These are phyloP conservation scores for Trametes maxima DNA, from an alignment of 768 basidiomycete genomes.

Conservation along the genomic window DNA sequence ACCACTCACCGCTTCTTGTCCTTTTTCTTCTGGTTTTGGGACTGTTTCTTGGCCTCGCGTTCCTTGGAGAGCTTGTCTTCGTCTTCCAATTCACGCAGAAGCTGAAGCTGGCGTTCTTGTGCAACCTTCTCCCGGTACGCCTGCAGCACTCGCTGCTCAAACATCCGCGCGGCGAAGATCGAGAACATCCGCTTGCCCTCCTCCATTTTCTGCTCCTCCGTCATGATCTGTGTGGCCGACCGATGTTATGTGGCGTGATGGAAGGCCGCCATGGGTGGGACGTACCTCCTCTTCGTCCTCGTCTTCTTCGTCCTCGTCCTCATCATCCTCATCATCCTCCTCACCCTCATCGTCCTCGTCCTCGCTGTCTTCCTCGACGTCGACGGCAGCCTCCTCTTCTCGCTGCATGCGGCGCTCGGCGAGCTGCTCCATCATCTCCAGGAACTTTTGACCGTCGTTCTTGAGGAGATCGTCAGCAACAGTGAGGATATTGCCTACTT, in stretches of 20 bases:
- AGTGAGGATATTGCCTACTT: slow-evolving; percentile 92
- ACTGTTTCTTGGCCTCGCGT: slow-evolving; percentile 89
- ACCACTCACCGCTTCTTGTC: slow-evolving; percentile 85
- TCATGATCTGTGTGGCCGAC: slow-evolving; percentile 58
- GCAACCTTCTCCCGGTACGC: slow-evolving; percentile 97
- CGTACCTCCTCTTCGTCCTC: slow-evolving; percentile 51
- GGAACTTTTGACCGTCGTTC: slow-evolving; percentile 98
- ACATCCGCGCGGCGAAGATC: slow-evolving; percentile 99
- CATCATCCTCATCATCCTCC: slow-evolving; percentile 52
- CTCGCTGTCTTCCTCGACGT: slow-evolving; percentile 49
- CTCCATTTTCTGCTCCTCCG: slow-evolving; percentile 98
- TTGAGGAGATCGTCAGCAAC: slow-evolving; percentile 98
- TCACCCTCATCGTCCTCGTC: slow-evolving; percentile 54
- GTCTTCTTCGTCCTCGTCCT: slow-evolving; percentile 53
- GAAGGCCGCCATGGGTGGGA: slow-evolving; percentile 3
- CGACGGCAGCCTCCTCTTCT: slow-evolving; percentile 65
- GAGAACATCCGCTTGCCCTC: slow-evolving; percentile 99
- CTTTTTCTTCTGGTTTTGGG: slow-evolving; percentile 98
- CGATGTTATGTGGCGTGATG: slow-evolving; percentile 13
- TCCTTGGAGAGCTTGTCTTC: slow-evolving; percentile 88
- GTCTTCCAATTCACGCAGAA: slow-evolving; percentile 93
- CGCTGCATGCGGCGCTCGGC: slow-evolving; percentile 92
- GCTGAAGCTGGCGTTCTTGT: slow-evolving; percentile 90
- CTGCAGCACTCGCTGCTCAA: slow-evolving; percentile 96
- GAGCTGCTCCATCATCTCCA: slow-evolving; percentile 99